A percentile compares a stretch with the other conserved stretches of the same genome.
Evolutionary conservation across 2,329 filamentous ascomycete genomes (phyloP).

Genomic region (Exserohilum rostratum): DNA sequence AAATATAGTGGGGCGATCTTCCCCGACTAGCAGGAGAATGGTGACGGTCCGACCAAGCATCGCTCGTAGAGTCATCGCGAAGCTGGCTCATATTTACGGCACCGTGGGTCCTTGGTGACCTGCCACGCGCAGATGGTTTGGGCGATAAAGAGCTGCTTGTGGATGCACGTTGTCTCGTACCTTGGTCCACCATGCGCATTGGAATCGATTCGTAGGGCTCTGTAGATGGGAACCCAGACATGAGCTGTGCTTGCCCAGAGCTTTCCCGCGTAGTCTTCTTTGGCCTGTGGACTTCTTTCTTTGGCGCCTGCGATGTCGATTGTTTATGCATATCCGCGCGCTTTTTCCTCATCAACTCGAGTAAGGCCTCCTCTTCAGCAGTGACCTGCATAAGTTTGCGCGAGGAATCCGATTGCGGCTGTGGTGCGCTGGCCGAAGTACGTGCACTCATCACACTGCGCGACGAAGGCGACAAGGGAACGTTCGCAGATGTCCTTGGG

Average conservation of each 20-base stretch:
- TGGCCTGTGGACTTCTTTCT: slow-evolving; percentile 41
- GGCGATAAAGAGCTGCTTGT: slow-evolving; percentile 30
- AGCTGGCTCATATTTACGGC: slow-evolving; percentile 27
- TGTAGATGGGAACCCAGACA: slow-evolving; percentile 34
- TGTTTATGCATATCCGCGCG: slow-evolving; percentile 54
- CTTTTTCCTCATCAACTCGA: slow-evolving; percentile 58
- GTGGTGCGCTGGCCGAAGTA: slow-evolving; percentile 45
- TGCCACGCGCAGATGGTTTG: slow-evolving; percentile 32
- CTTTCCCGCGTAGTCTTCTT: slow-evolving; percentile 24
- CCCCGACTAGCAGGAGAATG: slow-evolving; percentile 20
- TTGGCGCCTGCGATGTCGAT: slow-evolving; percentile 46
- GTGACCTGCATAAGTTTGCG: slow-evolving; percentile 56
- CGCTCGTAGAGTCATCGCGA: slow-evolving; percentile 39
- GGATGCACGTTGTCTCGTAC: slow-evolving; percentile 21
- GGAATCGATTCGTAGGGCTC: slow-evolving; percentile 38
- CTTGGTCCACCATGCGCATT: slow-evolving; percentile 26
- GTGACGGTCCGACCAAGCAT: slow-evolving; percentile 25
- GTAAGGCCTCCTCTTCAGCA: slow-evolving; percentile 56
- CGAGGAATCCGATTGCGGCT: slow-evolving; percentile 33
- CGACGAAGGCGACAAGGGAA: slow-evolving; percentile 32
- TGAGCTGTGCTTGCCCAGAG: slow-evolving; percentile 20
- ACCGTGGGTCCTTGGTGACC: slow-evolving; percentile 26
- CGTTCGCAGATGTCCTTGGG: slow-evolving; percentile 34
- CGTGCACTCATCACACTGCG: slow-evolving; percentile 38
- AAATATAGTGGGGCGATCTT: slow-evolving; percentile 27